Evolutionary conservation across 495 filamentous ascomycete genomes (phyloP).

Genomic region (Penicillium maclennaniae): DNA sequence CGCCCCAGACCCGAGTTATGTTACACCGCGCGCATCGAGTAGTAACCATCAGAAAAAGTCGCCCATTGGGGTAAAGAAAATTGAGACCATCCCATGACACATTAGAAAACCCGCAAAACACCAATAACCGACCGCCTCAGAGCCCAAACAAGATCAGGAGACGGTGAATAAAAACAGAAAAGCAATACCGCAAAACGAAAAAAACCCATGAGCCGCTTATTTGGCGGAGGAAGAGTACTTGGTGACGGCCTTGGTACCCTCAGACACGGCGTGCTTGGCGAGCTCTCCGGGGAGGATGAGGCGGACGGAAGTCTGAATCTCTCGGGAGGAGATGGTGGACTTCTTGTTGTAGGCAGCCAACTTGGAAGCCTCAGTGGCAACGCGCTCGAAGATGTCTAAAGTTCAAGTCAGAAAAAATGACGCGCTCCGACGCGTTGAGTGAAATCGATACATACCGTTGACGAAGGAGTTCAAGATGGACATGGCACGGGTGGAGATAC

Average conservation of each 20-base stretch:
- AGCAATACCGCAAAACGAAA: constrained; percentile 45
- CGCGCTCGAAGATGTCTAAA: constrained; percentile 97
- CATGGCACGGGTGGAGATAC: constrained; percentile 99
- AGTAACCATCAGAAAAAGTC: constrained; percentile 64
- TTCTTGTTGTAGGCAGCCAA: constrained; percentile 99
- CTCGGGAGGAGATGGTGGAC: constrained; percentile 97
- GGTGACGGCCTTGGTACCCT: constrained; percentile 99
- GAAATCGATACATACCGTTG: constrained; percentile 68
- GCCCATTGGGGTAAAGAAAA: constrained; percentile 55
- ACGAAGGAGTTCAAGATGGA: constrained; percentile 99
- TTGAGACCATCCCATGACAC: constrained; percentile 86
- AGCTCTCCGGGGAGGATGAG: constrained; percentile 98
- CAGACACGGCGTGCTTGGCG: constrained; percentile 98
- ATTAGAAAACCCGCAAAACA: constrained; percentile 75
- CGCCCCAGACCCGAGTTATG: constrained; percentile 59
- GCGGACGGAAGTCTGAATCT: constrained; percentile 98
- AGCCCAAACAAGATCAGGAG: constrained; percentile 56
- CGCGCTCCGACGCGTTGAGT: constrained; percentile 4
- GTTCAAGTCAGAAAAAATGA: constrained; percentile 13
- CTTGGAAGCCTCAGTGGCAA: constrained; percentile 98
- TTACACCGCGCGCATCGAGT: constrained; percentile 71
- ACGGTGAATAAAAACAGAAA: constrained; percentile 48
- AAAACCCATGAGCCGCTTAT: constrained; percentile 58
- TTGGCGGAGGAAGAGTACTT: constrained; percentile 99
- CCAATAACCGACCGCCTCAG: constrained; percentile 60